Evolutionary conservation across 2,329 filamentous ascomycete species (phyloP), one percentile per base, ranked within the genome.

Genomic region (Colletotrichum endophyticum): DNA sequence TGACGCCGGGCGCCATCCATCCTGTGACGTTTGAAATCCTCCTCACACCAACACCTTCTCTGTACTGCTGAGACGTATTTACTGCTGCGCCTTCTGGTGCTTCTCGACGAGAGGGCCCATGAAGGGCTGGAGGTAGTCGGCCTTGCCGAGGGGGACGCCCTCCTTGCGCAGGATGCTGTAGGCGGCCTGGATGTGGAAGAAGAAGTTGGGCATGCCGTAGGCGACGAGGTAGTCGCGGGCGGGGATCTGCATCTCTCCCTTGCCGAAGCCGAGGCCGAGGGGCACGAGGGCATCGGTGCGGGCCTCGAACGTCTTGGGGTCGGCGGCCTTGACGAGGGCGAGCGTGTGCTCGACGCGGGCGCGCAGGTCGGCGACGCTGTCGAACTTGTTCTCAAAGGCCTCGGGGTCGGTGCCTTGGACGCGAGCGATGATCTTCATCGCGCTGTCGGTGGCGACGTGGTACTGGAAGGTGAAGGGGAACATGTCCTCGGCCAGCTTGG

Each of bases 81-180:
- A 70, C 59, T 64, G 36, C 73, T 76, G 70, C 70, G 62, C n/a
- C 72, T 75, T 72, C 68, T 72, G 34, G 72, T 72, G 28, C 28
- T 62, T 39, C 68, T 72, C 68, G n/a, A 75, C 67, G 16, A 75
- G 66, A 15, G 75, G 75, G 7, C 39, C 72, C 75, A 70, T 71
- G 39, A 77, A 77, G 36, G 75, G 72, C 12, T 12, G 12, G 30
- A 92, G 78, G 78, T 86, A 93, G 79, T 93, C 90, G 39, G 79
- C 63, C 83, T 92, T 92, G 3, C 90, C 91, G 16, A 94, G n/a
- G 0, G 87, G 87, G 30, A 93, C 89, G 0, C 91, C 91, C 81
- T 89, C 86, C 63, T 85, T 86, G 59, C 92, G 84, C 79, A 94
- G 80, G 68, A 94, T 89, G 3, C 83, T 86, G 81, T 93, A 93